A percentile compares a stretch with the other conserved stretches of the same genome.
phyloP scores from a whole-genome alignment of 106 monocot genomes.

The Dendrobium catenatum region DNA sequence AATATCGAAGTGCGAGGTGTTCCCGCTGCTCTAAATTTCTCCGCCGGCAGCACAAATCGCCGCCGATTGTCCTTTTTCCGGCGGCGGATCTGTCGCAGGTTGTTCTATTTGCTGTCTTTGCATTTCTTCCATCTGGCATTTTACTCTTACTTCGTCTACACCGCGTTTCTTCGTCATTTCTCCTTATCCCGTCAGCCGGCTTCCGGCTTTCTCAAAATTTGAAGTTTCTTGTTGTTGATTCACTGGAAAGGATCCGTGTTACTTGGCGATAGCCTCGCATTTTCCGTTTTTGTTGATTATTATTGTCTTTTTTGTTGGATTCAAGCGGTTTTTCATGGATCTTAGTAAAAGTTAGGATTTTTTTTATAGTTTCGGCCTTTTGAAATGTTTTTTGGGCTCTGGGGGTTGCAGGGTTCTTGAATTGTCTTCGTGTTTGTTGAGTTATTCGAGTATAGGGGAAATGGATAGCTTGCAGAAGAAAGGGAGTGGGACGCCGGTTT shows the following conservation, averaged over 20 bases:
- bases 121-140: not conserved
- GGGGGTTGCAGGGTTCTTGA: conserved; percentile 3
- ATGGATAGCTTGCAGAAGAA: conserved; percentile 42
- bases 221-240: not conserved
- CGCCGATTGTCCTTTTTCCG: not conserved
- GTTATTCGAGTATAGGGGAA: conserved; percentile 1
- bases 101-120: not conserved
- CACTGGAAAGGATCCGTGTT: not conserved
- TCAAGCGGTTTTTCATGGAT: not conserved
- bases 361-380: too few relatives aligned
- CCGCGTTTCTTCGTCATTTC: not conserved
- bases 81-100: not conserved
- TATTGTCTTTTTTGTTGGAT: not conserved
- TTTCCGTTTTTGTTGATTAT: not conserved
- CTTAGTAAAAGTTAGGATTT: too few relatives aligned
- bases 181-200: not conserved
- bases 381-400: not conserved
- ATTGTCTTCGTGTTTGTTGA: not conserved
- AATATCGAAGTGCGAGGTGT: too few relatives aligned
- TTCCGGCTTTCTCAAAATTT: not conserved
- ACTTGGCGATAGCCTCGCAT: not conserved
- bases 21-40: not conserved
- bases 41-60: not conserved
- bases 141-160: conserved; percentile 2
- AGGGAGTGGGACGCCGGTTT: conserved; percentile 18